Base-by-base conservation (phyloP, 805 yeast genomes). In the Ogataea zsoltii region DNA sequence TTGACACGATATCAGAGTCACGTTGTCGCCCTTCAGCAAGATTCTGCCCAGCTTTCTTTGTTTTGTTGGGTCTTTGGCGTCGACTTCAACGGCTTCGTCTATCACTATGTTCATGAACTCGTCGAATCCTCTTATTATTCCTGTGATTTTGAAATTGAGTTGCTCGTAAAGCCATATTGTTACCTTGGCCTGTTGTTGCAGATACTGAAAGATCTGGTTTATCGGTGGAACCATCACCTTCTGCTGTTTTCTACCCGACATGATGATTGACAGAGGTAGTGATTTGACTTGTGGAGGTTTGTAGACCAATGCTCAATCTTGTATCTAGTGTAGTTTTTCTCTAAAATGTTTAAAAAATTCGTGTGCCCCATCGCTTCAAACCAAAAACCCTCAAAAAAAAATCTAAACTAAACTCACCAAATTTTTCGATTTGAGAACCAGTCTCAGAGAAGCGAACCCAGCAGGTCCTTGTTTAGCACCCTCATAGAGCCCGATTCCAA, bases 161-260 rank as follows among this genome's bases (percentile, higher is more conserved):
- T 94, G 97, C 59, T 94, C 98, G 54, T 76, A 90, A 10, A 94
- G 71, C 97, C 97, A 92, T 29, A 94, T 80, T 7, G 84, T 79
- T 28, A 94, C 97, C 15, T 72, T 69, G 1, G 86, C 71, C 56
- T 88, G 92, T 56, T 86, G 86, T 64, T 91, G 97, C 51, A 92
- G 75, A 61, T 80, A 86, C 64, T 86, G 85, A 74, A 91, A 94
- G 39, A 94, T 79, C 61, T 90, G 80, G 65, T 90, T 91, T 68
- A 94, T 89, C 15, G 99, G 99, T 44, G 97, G 96, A 41, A 90
- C 77, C 71, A 82, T 77, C 61, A 72, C 78, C 58, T 71, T 71
- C 59, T 71, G 77, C 46, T 69, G 75, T 51, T 68, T 63, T 57
- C 68, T 66, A 6, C 66, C 72, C 16, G 73, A 63, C 76, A 73